Base-by-base conservation (phyloP, 2,329 filamentous ascomycete genomes). In the Trichoderma citrinoviride region DNA sequence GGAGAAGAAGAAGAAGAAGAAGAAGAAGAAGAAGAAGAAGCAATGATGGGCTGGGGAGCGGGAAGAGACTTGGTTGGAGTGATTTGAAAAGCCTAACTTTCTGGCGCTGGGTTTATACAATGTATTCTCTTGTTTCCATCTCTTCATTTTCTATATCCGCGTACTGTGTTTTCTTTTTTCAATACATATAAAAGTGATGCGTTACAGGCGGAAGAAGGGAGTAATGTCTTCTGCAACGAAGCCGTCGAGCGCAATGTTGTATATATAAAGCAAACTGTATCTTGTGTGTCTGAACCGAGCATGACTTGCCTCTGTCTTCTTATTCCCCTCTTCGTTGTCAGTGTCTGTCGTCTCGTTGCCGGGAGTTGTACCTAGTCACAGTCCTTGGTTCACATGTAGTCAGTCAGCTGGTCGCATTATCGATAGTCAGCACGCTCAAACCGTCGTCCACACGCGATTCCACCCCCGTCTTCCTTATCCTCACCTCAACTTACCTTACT, bases 151-250 rank as follows among this genome's bases (percentile, higher is more conserved):
- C 17, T 10, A n/a, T 19, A 17, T 19, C n/a, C 37, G 21, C 21
- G 19, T 55, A 27, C 43, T 8, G 19, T 27, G 23, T 44, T 41
- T 50, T n/a, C 21, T 49, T 46, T 40, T 21, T 46, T 27, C 23
- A 52, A 29, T 27, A 56, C 23, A 33, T 61, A 25, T 47, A 29
- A 61, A 43, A 52, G 57, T 61, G 57, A 61, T 43, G 21, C 52
- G 29, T 12, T 14, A 17, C 21, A 40, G 29, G 52, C n/a, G 49
- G 29, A 52, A 14, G 49, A 33, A 25, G 25, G 25, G 27, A n/a
- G 27, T 4, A 27, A 27, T 29, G 49, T 12, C 49, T 10, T 17
- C 40, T 33, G 10, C 19, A 25, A 60, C n/a, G 27, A 21, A 40
- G 7, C 10, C 17, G 21, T 50, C 37, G 29, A 29, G 23, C 37